Evolutionary conservation across 148 eudicot species (phyloP).

Genomic region (Cornus kousa): DNA sequence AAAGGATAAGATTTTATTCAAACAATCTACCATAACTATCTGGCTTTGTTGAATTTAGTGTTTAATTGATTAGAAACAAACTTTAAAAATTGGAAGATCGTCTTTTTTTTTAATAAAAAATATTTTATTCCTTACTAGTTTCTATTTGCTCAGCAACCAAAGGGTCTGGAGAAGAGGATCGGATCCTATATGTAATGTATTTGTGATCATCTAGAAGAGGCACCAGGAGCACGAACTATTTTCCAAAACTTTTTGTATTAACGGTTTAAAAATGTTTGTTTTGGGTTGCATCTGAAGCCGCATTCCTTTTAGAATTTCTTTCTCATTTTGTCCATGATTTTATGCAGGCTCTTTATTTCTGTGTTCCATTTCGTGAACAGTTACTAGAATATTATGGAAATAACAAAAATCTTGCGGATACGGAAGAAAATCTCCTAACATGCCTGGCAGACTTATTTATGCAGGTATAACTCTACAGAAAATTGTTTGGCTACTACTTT

Average conservation of each 20-base stretch:
- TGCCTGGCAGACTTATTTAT: slow-evolving; percentile 89
- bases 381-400: slow-evolving; percentile 68
- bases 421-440: slow-evolving; percentile 79
- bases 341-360: slow-evolving; percentile 84
- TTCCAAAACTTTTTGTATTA: neutral
- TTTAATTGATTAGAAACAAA: neutral
- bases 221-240: neutral
- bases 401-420: slow-evolving; percentile 62
- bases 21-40: neutral
- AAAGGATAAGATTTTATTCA: neutral
- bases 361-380: slow-evolving; percentile 89
- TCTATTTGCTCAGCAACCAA: neutral
- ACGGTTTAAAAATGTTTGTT: neutral
- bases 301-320: neutral
- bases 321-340: neutral
- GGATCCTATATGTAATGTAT: neutral
- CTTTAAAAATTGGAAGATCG: no score
- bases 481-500: neutral
- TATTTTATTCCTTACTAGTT: neutral
- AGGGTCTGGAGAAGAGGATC: neutral
- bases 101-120: no score
- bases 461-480: slow-evolving; percentile 43
- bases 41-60: neutral
- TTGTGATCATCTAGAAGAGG: neutral
- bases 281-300: neutral